These are phyloP conservation scores for Pyricularia grisea DNA, from an alignment of 2,329 filamentous ascomycete genomes.

Conservation along the genomic window DNA sequence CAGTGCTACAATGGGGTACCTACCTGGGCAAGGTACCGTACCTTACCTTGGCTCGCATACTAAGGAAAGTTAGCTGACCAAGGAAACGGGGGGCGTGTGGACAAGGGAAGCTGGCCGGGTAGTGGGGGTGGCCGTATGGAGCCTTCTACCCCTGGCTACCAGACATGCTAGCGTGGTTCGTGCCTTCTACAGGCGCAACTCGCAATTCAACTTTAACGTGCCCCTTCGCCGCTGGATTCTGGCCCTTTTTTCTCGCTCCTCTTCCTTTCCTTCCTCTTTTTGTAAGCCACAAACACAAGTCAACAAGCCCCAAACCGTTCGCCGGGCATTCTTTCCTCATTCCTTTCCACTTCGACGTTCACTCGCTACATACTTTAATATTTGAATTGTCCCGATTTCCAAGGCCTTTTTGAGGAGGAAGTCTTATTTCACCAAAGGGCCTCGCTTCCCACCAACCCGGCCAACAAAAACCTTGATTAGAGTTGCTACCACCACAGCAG, in stretches of 20 bases:
- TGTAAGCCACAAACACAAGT: constrained; percentile 3
- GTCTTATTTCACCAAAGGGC: background rate
- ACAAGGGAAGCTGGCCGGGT: background rate
- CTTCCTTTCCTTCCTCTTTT: background rate
- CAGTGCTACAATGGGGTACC: background rate
- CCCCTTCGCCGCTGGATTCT: constrained; percentile 1
- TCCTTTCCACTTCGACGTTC: constrained; percentile 5
- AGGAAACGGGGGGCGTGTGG: background rate
- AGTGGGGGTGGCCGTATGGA: constrained; percentile 4
- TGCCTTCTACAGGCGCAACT: background rate
- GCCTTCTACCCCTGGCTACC: constrained; percentile 3
- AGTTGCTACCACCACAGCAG: constrained; percentile 6
- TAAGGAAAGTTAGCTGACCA: background rate
- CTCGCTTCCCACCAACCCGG: background rate
- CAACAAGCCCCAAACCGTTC: constrained; percentile 2
- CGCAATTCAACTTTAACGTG: constrained; percentile 3
- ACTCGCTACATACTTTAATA: constrained; percentile 5
- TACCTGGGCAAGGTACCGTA: background rate
- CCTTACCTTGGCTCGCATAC: background rate
- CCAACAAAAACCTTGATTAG: constrained; percentile 1
- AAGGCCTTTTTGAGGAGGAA: constrained; percentile 1
- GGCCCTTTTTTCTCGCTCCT: background rate
- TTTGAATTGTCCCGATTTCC: background rate
- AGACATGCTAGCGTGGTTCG: constrained; percentile 3
- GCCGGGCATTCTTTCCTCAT: constrained; percentile 5